phyloP scores from a whole-genome alignment of 1,284 basidiomycete genomes.

The Inonotus hispidus region DNA sequence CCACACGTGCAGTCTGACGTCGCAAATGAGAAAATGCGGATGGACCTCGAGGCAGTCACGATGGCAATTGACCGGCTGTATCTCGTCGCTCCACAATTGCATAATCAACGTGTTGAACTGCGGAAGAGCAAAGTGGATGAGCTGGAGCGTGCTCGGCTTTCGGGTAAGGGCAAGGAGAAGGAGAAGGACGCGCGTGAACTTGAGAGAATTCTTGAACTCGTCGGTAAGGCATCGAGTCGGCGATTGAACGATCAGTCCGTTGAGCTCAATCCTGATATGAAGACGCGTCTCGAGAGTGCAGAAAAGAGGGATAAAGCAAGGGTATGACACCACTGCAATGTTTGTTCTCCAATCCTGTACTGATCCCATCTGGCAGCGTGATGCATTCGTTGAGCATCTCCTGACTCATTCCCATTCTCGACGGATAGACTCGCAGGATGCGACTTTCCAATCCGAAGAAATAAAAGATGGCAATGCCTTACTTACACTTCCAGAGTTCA shows the following conservation, averaged over 20 bases:
- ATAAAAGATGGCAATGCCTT: constrained; percentile 20
- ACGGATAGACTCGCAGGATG: constrained; percentile 69
- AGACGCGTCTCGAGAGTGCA: constrained; percentile 45
- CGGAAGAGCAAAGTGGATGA: constrained; percentile 58
- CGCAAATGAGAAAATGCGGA: constrained; percentile 64
- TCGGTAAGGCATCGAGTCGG: constrained; percentile 67
- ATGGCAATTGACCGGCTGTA: constrained; percentile 85
- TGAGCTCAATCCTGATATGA: constrained; percentile 53
- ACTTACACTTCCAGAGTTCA: constrained; percentile 25
- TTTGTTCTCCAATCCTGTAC: constrained; percentile 7
- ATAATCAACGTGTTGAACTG: constrained; percentile 82
- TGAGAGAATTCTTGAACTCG: constrained; percentile 63
- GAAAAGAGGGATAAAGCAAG: constrained; percentile 53
- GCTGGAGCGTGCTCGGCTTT: constrained; percentile 57
- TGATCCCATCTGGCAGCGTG: constrained; percentile 40
- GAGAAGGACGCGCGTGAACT: constrained; percentile 50
- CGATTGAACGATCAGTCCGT: constrained; percentile 65
- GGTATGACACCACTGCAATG: constrained; percentile 32
- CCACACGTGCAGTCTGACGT: constrained; percentile 21
- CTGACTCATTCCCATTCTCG: constrained; percentile 61
- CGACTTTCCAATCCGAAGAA: constrained; percentile 33
- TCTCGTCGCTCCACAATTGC: constrained; percentile 74
- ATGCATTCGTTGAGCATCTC: constrained; percentile 67
- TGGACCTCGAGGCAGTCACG: constrained; percentile 79
- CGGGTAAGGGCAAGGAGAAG: constrained; percentile 36